Evolutionary conservation across 78 protist species (phyloP).

Genomic region (Dictyostelium firmibasis): DNA sequence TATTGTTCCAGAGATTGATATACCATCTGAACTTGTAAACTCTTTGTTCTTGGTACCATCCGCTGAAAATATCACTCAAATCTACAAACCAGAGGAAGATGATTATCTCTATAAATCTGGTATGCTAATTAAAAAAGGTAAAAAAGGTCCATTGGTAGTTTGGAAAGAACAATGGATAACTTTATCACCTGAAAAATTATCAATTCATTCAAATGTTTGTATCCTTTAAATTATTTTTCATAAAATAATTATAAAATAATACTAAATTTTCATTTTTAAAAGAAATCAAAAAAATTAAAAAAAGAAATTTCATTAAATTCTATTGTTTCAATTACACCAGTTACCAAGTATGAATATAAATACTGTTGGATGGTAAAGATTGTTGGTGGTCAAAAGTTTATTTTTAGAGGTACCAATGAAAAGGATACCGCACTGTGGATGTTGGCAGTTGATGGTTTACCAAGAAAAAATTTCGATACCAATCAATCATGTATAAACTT

Average conservation of each 20-base stretch:
- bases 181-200: slow-evolving; percentile 37
- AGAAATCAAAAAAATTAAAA: slow-evolving; percentile 32
- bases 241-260: not conserved
- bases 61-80: slow-evolving; percentile 8
- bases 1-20: not conserved
- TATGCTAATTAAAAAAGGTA: slow-evolving; percentile 18
- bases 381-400: not conserved
- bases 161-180: slow-evolving; percentile 67
- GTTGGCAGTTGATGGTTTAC: slow-evolving; percentile 77
- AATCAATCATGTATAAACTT: slow-evolving; percentile 61
- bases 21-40: slow-evolving; percentile 41
- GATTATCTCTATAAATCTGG: slow-evolving; percentile 50
- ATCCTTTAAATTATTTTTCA: not conserved
- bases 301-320: slow-evolving; percentile 26
- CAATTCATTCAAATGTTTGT: slow-evolving; percentile 31
- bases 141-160: slow-evolving; percentile 56
- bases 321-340: slow-evolving; percentile 48
- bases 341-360: slow-evolving; percentile 55
- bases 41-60: not conserved
- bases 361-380: slow-evolving; percentile 37
- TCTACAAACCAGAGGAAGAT: slow-evolving; percentile 11
- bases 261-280: not conserved
- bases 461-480: slow-evolving; percentile 65
- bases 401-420: slow-evolving; percentile 21
- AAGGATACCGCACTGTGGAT: slow-evolving; percentile 53